These are phyloP conservation scores for Daldinia loculata DNA, from an alignment of 495 filamentous ascomycete species.

Conservation along the genomic window DNA sequence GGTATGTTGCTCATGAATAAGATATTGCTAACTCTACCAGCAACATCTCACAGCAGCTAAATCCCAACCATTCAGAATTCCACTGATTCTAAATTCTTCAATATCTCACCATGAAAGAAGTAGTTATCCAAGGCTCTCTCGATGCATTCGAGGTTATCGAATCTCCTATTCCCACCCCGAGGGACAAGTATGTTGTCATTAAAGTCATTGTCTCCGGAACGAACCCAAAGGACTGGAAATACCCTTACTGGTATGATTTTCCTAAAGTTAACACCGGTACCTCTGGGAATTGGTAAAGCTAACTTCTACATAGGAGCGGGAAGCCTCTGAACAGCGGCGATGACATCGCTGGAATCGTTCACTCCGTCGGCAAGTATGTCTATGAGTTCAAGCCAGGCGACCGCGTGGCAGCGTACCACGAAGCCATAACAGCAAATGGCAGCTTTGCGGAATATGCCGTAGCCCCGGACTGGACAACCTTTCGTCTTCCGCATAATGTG, in stretches of 20 bases:
- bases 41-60: neutral
- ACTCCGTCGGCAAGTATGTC: conserved; percentile 50
- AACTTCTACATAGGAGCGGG: conserved; percentile 7
- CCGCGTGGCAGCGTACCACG: conserved; percentile 53
- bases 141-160: conserved; percentile 14
- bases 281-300: neutral
- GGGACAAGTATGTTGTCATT: conserved; percentile 56
- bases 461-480: conserved; percentile 49
- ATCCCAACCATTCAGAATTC: neutral
- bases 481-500: conserved; percentile 51
- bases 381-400: conserved; percentile 55
- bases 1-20: neutral
- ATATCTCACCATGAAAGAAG: conserved; percentile 27
- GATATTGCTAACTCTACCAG: neutral
- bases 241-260: conserved; percentile 4
- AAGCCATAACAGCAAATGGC: conserved; percentile 41
- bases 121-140: conserved; percentile 20
- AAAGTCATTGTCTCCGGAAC: conserved; percentile 34
- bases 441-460: conserved; percentile 54
- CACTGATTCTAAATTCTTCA: neutral
- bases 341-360: conserved; percentile 54
- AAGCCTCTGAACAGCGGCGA: conserved; percentile 48
- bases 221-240: conserved; percentile 51
- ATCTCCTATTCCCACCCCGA: conserved; percentile 21
- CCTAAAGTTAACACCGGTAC: neutral